A percentile compares a stretch with the other conserved stretches of the same genome.
phyloP scores from a whole-genome alignment of 1,139 yeast species.

The Scheffersomyces illinoinensis region DNA sequence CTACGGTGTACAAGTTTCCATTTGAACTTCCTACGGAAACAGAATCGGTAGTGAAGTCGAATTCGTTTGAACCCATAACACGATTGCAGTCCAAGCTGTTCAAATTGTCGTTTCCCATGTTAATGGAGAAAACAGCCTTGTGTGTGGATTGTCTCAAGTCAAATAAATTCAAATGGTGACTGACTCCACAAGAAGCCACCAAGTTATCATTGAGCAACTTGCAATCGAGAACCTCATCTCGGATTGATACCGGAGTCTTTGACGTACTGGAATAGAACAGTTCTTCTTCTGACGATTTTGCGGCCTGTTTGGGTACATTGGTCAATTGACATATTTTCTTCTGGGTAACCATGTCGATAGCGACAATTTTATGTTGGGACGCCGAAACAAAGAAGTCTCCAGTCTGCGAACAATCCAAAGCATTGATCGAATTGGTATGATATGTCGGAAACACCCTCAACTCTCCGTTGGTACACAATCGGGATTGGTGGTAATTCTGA shows the following conservation, averaged over 20 bases:
- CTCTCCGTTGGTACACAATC: neutral
- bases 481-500: neutral
- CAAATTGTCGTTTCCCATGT: slow-evolving; percentile 31
- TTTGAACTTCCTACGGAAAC: slow-evolving; percentile 29
- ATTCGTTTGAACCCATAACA: neutral
- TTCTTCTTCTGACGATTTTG: neutral
- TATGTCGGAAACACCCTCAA: slow-evolving; percentile 15
- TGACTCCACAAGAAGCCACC: slow-evolving; percentile 27
- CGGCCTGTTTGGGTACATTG: neutral
- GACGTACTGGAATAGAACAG: neutral
- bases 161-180: slow-evolving; percentile 19
- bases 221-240: slow-evolving; percentile 15
- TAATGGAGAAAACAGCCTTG: slow-evolving; percentile 15
- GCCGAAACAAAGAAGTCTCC: slow-evolving; percentile 12
- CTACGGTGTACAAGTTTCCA: slow-evolving; percentile 27
- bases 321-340: slow-evolving; percentile 6
- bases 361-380: slow-evolving; percentile 10
- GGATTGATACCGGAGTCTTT: slow-evolving; percentile 6
- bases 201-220: slow-evolving; percentile 14
- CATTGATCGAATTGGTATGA: slow-evolving; percentile 19
- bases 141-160: slow-evolving; percentile 15
- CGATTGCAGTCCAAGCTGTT: slow-evolving; percentile 21
- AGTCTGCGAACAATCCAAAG: slow-evolving; percentile 13
- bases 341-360: slow-evolving; percentile 16
- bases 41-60: slow-evolving; percentile 3